Evolutionary conservation across 306 rosid genomes (phyloP).

Genomic region (Castanospermum australe): DNA sequence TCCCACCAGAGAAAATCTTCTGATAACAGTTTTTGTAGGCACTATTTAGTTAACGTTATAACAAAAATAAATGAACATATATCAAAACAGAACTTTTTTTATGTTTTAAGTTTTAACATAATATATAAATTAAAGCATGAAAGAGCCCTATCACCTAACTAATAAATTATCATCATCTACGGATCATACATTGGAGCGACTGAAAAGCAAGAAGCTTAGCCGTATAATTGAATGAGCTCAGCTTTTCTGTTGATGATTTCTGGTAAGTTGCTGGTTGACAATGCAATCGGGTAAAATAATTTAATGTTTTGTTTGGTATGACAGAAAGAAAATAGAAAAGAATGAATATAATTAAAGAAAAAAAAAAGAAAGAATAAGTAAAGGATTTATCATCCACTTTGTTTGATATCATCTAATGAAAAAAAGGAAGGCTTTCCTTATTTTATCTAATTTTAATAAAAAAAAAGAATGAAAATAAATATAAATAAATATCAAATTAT

Average conservation of each 20-base stretch:
- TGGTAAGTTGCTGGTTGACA: constrained; percentile 5
- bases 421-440: too few relatives aligned
- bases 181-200: constrained; percentile 1
- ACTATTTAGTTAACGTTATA: constrained; percentile 13
- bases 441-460: too few relatives aligned
- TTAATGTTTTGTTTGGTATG: too few relatives aligned
- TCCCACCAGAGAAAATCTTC: neutral
- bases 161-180: neutral
- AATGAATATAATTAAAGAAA: too few relatives aligned
- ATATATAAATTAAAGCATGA: constrained; percentile 13
- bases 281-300: neutral
- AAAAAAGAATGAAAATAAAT: too few relatives aligned
- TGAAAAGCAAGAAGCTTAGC: neutral
- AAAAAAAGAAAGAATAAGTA: too few relatives aligned
- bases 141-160: neutral
- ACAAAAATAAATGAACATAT: neutral
- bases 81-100: neutral
- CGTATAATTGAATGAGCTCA: neutral
- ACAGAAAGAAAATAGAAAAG: too few relatives aligned
- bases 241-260: constrained; percentile 4
- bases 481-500: too few relatives aligned
- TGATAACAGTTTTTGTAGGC: too few relatives aligned
- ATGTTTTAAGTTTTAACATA: neutral
- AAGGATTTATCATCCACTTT: too few relatives aligned
- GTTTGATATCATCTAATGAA: too few relatives aligned